phyloP scores from a whole-genome alignment of 176 grass and related monocot genomes.

The Oryza meridionalis region DNA sequence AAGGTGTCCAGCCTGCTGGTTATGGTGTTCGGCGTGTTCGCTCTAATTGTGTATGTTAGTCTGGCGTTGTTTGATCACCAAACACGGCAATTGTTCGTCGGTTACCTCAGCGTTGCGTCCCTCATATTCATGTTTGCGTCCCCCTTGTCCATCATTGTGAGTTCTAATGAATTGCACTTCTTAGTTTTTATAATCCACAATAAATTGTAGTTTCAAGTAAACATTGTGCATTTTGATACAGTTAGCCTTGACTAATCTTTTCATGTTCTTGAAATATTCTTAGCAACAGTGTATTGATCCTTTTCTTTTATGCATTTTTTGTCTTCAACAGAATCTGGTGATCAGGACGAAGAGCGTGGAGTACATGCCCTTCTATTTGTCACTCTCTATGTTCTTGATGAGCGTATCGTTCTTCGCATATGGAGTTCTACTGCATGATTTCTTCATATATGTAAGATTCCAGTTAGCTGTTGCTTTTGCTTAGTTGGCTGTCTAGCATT shows the following conservation, averaged over 20 bases:
- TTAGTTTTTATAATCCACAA: neutral
- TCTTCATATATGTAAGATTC: constrained; percentile 94
- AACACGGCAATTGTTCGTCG: constrained; percentile 63
- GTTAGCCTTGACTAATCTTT: neutral
- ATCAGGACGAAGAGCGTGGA: constrained; percentile 86
- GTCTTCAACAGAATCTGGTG: constrained; percentile 74
- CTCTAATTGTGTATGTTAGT: constrained; percentile 63
- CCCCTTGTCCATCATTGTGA: constrained; percentile 86
- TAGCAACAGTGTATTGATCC: neutral
- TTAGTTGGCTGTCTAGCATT: constrained; percentile 28
- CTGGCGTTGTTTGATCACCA: constrained; percentile 66
- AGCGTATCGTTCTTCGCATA: constrained; percentile 86
- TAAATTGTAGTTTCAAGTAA: neutral
- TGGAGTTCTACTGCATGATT: constrained; percentile 73
- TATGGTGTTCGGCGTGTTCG: constrained; percentile 49
- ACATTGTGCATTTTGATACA: neutral
- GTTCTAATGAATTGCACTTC: neutral
- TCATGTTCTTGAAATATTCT: neutral
- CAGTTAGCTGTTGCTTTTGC: constrained; percentile 17
- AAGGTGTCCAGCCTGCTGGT: constrained; percentile 71
- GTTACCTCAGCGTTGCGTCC: constrained; percentile 87
- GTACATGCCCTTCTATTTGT: constrained; percentile 97
- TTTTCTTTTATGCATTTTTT: neutral
- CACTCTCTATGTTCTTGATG: constrained; percentile 91
- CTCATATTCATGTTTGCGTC: constrained; percentile 97